Conservation (phyloP, 2,329 filamentous ascomycete genomes). For the Trichophyton equinum region DNA sequence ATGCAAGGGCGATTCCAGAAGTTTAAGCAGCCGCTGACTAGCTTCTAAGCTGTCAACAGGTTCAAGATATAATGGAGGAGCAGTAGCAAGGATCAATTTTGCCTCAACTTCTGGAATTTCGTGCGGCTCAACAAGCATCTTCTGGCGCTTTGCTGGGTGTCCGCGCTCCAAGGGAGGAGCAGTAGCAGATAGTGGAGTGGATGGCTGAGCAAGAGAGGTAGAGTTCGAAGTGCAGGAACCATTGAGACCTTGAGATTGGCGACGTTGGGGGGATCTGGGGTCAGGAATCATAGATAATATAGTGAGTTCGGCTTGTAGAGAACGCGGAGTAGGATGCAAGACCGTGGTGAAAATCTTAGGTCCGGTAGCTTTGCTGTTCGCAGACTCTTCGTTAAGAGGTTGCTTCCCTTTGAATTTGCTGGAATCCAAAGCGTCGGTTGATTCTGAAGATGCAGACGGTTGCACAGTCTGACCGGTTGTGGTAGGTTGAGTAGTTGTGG, state of each 20-base stretch:
- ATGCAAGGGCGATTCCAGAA: constrained; percentile 65
- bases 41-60: constrained; percentile 58
- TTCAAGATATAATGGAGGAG: constrained; percentile 63
- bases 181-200: constrained; percentile 48
- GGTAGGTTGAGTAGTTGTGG: constrained; percentile 5
- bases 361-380: constrained; percentile 33
- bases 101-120: constrained; percentile 66
- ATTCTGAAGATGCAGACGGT: neutral
- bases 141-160: constrained; percentile 52
- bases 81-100: constrained; percentile 59
- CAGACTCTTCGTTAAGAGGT: constrained; percentile 36
- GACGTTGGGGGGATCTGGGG: constrained; percentile 38
- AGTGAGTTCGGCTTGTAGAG: constrained; percentile 60
- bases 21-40: constrained; percentile 57
- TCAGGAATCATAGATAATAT: constrained; percentile 62
- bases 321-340: constrained; percentile 69
- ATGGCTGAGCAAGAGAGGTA: constrained; percentile 45
- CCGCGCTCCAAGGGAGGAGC: constrained; percentile 24
- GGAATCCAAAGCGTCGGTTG: neutral
- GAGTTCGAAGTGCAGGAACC: constrained; percentile 31
- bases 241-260: constrained; percentile 32
- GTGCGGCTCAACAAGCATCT: constrained; percentile 64
- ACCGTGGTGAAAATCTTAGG: constrained; percentile 64
- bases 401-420: neutral
- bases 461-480: neutral